A percentile compares a stretch with the other conserved stretches of the same genome.
These are phyloP conservation scores for Hibiscus trionum DNA, from an alignment of 345 rosid genomes.

Conservation along the genomic window DNA sequence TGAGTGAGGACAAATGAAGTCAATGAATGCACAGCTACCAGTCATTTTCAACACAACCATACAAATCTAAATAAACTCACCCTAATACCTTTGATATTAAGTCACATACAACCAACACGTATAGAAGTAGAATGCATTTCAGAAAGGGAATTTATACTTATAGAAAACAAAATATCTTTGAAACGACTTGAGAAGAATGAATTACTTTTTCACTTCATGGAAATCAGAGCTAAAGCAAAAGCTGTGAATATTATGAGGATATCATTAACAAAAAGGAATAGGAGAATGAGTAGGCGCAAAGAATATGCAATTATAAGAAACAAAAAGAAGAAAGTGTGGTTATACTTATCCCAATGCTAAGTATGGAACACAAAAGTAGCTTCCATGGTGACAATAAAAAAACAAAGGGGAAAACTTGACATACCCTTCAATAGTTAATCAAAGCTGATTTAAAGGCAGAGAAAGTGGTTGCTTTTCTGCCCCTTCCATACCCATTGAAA, in stretches of 20 bases:
- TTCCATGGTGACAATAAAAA: slow-evolving; percentile 8
- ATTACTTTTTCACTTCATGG: slow-evolving; percentile 12
- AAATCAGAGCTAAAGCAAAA: slow-evolving; percentile 24
- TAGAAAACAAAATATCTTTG: background rate
- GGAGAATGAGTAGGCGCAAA: background rate
- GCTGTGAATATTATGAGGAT: slow-evolving; percentile 15
- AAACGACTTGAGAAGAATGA: slow-evolving; percentile 4
- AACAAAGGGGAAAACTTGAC: slow-evolving; percentile 8
- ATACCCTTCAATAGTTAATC: background rate
- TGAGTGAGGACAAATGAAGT: slow-evolving; percentile 36
- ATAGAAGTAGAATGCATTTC: background rate
- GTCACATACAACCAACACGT: background rate
- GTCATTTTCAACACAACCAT: slow-evolving; percentile 42
- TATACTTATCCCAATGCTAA: background rate
- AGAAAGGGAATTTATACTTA: background rate
- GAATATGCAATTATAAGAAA: background rate
- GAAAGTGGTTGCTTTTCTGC: slow-evolving; percentile 6
- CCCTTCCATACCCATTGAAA: background rate
- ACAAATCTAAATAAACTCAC: slow-evolving; percentile 19
- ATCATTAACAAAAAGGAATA: slow-evolving; percentile 15
- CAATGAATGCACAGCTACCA: slow-evolving; percentile 43
- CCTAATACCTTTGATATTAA: slow-evolving; percentile 11
- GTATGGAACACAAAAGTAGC: slow-evolving; percentile 24
- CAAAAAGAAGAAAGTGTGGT: slow-evolving; percentile 11
- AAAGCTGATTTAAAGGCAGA: background rate